Evolutionary conservation across 148 eudicot species (phyloP).

Genomic region (Dysphania ambrosioides): DNA sequence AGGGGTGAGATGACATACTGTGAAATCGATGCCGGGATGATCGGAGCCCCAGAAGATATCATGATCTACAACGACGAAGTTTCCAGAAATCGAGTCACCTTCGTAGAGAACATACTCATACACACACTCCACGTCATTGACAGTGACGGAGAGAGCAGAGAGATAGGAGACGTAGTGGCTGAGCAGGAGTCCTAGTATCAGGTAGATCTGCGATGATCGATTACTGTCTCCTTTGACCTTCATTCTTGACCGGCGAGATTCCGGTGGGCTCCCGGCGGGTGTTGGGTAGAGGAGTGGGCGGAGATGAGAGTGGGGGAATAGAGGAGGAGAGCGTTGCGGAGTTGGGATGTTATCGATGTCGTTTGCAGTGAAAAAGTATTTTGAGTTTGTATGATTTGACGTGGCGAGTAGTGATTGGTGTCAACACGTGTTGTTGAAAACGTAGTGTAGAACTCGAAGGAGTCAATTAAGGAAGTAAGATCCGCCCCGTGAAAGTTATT

Average conservation of each 20-base stretch:
- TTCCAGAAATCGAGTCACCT: constrained; percentile 75
- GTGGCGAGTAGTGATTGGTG: neutral
- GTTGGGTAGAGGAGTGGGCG: neutral
- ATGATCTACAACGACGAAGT: constrained; percentile 92
- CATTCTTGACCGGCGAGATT: constrained; percentile 12
- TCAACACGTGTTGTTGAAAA: neutral
- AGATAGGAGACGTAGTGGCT: constrained; percentile 32
- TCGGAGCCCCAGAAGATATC: constrained; percentile 89
- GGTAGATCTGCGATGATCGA: constrained; percentile 19
- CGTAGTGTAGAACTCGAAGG: neutral
- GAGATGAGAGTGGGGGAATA: neutral
- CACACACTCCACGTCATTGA: constrained; percentile 74
- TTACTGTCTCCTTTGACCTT: constrained; percentile 20
- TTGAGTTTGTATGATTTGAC: neutral
- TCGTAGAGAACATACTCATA: constrained; percentile 84
- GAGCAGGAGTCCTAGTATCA: constrained; percentile 36
- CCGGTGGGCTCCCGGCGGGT: neutral
- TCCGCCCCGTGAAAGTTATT: no score
- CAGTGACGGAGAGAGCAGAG: constrained; percentile 67
- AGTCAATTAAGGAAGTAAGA: no score
- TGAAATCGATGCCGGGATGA: constrained; percentile 93
- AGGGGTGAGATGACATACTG: constrained; percentile 33
- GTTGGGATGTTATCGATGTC: neutral
- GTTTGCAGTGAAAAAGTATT: neutral
- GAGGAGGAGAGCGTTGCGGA: neutral